Evolutionary conservation across 208 protist genomes (phyloP).

Genomic region (Acanthamoeba castellanii): DNA sequence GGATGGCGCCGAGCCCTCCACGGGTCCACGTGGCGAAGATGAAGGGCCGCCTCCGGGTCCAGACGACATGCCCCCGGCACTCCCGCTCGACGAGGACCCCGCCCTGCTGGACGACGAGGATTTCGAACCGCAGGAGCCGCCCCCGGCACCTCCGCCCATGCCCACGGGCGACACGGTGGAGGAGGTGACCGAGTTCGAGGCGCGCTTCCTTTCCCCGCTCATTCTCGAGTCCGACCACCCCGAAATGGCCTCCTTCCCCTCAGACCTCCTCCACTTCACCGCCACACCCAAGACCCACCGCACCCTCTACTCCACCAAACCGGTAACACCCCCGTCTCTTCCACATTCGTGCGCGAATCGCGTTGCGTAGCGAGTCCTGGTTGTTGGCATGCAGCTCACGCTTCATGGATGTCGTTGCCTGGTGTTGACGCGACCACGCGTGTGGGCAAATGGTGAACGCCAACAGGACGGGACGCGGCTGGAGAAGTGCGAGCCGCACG

Average conservation of each 20-base stretch:
- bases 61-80: neutral
- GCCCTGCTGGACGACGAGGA: neutral
- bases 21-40: too few relatives aligned
- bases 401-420: neutral
- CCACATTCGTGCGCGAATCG: neutral
- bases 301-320: conserved; percentile 32
- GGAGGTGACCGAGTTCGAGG: conserved; percentile 66
- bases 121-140: neutral
- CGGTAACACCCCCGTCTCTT: conserved; percentile 16
- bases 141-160: conserved; percentile 49
- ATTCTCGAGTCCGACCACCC: neutral
- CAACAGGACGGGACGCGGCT: conserved; percentile 4
- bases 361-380: too few relatives aligned
- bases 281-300: conserved; percentile 23
- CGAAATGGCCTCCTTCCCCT: conserved; percentile 53
- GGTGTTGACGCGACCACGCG: too few relatives aligned
- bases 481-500: conserved; percentile 53
- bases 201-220: neutral
- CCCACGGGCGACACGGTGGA: neutral
- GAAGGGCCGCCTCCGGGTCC: too few relatives aligned
- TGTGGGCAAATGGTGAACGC: too few relatives aligned
- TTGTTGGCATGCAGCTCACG: neutral
- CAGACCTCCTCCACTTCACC: conserved; percentile 2
- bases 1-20: too few relatives aligned
- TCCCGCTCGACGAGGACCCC: neutral